phyloP scores from a whole-genome alignment of 2,329 filamentous ascomycete species.

The Colletotrichum tropicale region DNA sequence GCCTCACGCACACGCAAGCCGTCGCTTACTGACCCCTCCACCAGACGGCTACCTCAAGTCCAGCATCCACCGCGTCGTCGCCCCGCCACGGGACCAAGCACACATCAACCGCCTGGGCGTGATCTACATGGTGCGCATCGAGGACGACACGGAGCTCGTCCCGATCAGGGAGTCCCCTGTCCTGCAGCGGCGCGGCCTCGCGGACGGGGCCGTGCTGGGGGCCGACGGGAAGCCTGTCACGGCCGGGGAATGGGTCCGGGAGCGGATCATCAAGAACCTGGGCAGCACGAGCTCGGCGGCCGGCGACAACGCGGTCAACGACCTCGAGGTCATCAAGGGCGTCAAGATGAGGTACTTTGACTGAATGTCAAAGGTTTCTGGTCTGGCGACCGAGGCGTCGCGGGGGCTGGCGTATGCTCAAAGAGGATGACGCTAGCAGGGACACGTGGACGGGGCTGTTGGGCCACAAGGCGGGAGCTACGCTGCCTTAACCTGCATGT shows the following conservation, averaged over 20 bases:
- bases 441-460: not conserved
- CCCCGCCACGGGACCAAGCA: slow-evolving; percentile 37
- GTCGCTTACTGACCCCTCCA: not conserved
- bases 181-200: slow-evolving; percentile 34
- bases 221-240: slow-evolving; percentile 27
- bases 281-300: not conserved
- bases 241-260: slow-evolving; percentile 33
- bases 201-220: slow-evolving; percentile 19
- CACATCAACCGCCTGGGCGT: slow-evolving; percentile 46
- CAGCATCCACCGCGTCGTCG: slow-evolving; percentile 35
- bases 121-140: slow-evolving; percentile 50
- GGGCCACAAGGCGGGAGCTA: not conserved
- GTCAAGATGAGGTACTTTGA: slow-evolving; percentile 19
- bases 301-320: slow-evolving; percentile 19
- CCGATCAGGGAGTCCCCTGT: slow-evolving; percentile 30
- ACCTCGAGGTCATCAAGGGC: slow-evolving; percentile 20
- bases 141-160: slow-evolving; percentile 31
- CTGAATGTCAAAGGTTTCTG: not conserved
- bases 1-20: not conserved
- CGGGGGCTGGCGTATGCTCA: not conserved
- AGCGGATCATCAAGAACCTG: slow-evolving; percentile 26
- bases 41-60: slow-evolving; percentile 38
- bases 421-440: not conserved
- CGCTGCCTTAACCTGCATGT: not conserved
- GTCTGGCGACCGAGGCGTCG: not conserved